These are phyloP conservation scores for Rhizopogon vesiculosus DNA, from an alignment of 768 basidiomycete species.

Conservation along the genomic window DNA sequence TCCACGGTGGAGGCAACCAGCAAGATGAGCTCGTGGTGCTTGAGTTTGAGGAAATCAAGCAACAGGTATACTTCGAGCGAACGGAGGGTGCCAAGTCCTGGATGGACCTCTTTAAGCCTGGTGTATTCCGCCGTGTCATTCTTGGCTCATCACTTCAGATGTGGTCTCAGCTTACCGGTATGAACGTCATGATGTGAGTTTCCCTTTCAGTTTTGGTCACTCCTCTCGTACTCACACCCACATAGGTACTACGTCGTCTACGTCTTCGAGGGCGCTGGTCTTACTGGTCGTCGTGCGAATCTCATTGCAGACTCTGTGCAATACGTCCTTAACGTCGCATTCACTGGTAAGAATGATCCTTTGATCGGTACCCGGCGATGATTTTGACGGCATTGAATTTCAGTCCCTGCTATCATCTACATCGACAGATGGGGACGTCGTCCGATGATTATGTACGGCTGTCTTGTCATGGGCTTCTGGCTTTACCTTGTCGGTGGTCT, in stretches of 20 bases:
- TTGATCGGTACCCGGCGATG: not conserved
- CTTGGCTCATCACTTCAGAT: slow-evolving; percentile 71
- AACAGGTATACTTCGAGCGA: slow-evolving; percentile 54
- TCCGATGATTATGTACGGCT: slow-evolving; percentile 66
- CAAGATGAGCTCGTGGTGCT: slow-evolving; percentile 59
- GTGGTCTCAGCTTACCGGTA: slow-evolving; percentile 75
- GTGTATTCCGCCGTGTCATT: slow-evolving; percentile 64
- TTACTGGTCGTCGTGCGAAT: slow-evolving; percentile 70
- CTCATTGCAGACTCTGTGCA: slow-evolving; percentile 72
- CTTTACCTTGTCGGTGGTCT: slow-evolving; percentile 75
- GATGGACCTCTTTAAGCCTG: slow-evolving; percentile 58
- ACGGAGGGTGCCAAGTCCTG: slow-evolving; percentile 70
- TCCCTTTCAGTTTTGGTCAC: not conserved
- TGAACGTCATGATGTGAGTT: slow-evolving; percentile 77
- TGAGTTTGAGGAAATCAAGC: slow-evolving; percentile 64
- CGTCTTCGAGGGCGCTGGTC: slow-evolving; percentile 73
- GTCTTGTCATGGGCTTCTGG: slow-evolving; percentile 70
- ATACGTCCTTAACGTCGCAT: slow-evolving; percentile 37
- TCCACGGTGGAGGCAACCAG: slow-evolving; percentile 59
- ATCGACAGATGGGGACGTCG: slow-evolving; percentile 80
- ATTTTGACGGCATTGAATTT: not conserved
- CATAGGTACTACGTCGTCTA: slow-evolving; percentile 40
- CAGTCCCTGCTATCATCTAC: slow-evolving; percentile 47
- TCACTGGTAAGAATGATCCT: slow-evolving; percentile 23
- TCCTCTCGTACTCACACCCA: not conserved